A percentile compares a stretch with the other conserved stretches of the same genome.
Conservation (phyloP, 768 basidiomycete genomes). For the Amanita brunnescens region DNA sequence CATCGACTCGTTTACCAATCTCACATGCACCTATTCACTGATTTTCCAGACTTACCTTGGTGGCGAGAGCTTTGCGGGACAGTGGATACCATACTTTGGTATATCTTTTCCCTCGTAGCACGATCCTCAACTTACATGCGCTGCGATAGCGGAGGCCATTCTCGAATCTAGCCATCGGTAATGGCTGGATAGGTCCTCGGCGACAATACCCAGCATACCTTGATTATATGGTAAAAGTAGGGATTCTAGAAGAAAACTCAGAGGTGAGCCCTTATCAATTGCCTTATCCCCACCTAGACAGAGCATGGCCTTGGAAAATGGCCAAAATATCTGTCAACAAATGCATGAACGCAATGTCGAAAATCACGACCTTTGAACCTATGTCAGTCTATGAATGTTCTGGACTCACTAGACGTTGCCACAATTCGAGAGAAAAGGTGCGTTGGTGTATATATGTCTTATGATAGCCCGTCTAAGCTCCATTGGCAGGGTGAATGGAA, state of each 20-base stretch:
- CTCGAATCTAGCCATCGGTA: slow-evolving; percentile 81
- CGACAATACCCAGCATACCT: slow-evolving; percentile 86
- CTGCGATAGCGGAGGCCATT: slow-evolving; percentile 60
- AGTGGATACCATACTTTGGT: slow-evolving; percentile 97
- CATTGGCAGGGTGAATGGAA: slow-evolving; percentile 49
- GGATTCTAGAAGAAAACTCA: slow-evolving; percentile 64
- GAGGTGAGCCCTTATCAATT: slow-evolving; percentile 35
- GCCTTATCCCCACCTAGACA: neutral
- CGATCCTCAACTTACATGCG: neutral
- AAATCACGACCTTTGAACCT: slow-evolving; percentile 41
- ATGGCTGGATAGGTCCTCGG: slow-evolving; percentile 93
- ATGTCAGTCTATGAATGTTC: slow-evolving; percentile 54
- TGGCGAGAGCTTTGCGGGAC: slow-evolving; percentile 95
- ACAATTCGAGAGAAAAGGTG: slow-evolving; percentile 32
- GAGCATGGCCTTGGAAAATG: slow-evolving; percentile 48
- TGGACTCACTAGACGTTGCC: slow-evolving; percentile 34
- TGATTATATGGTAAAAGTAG: slow-evolving; percentile 76
- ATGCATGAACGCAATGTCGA: slow-evolving; percentile 44
- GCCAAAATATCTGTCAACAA: slow-evolving; percentile 47
- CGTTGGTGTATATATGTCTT: slow-evolving; percentile 6
- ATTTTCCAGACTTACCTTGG: slow-evolving; percentile 77
- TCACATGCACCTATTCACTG: neutral
- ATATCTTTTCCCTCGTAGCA: slow-evolving; percentile 9
- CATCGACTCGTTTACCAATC: neutral
- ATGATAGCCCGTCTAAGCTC: neutral